These are phyloP conservation scores for Carex scoparia DNA, from an alignment of 176 grass and related monocot genomes.

Conservation along the genomic window DNA sequence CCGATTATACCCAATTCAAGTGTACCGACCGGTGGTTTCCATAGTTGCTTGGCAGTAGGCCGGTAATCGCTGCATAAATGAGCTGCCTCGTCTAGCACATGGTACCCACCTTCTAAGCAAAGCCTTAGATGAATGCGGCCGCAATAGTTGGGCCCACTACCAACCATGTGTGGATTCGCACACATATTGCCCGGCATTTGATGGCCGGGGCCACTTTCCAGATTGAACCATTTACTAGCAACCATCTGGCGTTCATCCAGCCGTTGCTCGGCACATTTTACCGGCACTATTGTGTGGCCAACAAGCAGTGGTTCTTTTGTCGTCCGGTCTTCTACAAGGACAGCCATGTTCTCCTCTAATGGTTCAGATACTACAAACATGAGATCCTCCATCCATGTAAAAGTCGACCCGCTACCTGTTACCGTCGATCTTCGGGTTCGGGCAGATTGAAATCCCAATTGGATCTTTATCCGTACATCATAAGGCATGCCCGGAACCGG, in stretches of 20 bases:
- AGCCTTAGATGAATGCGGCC: constrained; percentile 85
- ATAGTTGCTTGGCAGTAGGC: constrained; percentile 93
- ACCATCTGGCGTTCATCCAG: constrained; percentile 72
- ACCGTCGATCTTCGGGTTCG: constrained; percentile 66
- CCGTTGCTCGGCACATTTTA: constrained; percentile 68
- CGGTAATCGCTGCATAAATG: constrained; percentile 97
- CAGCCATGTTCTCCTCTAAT: constrained; percentile 49
- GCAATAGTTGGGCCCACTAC: constrained; percentile 36
- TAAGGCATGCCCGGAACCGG: constrained; percentile 45
- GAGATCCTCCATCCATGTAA: constrained; percentile 86
- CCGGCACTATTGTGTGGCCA: constrained; percentile 46
- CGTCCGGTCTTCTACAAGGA: constrained; percentile 77
- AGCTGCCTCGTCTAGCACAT: constrained; percentile 91
- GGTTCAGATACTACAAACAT: constrained; percentile 87
- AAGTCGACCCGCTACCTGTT: constrained; percentile 59
- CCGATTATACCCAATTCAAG: constrained; percentile 88
- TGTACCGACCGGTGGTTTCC: constrained; percentile 72
- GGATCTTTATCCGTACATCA: constrained; percentile 81
- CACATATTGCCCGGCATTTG: neutral
- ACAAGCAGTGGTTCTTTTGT: constrained; percentile 62
- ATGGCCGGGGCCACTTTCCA: constrained; percentile 30
- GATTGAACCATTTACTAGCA: constrained; percentile 61
- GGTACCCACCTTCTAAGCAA: constrained; percentile 80
- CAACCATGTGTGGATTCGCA: neutral
- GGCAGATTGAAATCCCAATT: constrained; percentile 76